These are phyloP conservation scores for Thielaviopsis euricoi DNA, from an alignment of 2,329 filamentous ascomycete genomes.

Conservation along the genomic window DNA sequence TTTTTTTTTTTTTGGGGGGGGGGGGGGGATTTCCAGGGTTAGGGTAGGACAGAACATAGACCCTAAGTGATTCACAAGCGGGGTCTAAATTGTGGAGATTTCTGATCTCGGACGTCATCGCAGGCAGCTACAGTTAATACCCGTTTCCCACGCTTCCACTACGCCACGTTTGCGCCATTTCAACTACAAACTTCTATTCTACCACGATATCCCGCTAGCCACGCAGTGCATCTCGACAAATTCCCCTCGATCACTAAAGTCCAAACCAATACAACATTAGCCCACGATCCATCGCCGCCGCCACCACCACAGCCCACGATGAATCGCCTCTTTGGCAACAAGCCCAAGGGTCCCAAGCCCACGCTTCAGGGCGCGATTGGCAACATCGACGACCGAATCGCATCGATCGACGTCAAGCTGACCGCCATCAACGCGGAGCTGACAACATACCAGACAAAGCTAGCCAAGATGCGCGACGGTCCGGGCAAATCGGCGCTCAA, in stretches of 20 bases:
- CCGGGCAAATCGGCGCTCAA: constrained; percentile 86
- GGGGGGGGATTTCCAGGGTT: too few species aligned
- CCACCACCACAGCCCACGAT: constrained; percentile 33
- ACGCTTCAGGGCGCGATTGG: constrained; percentile 68
- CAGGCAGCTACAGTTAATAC: neutral
- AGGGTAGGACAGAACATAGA: neutral
- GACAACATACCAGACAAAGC: constrained; percentile 68
- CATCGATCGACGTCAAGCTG: constrained; percentile 85
- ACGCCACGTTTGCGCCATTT: neutral
- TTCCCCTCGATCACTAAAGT: neutral
- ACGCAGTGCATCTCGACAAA: neutral
- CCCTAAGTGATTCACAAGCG: neutral
- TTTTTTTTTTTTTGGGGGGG: too few species aligned
- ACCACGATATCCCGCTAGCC: neutral
- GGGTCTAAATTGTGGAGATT: neutral
- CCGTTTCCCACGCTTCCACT: neutral
- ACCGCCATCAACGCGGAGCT: constrained; percentile 85
- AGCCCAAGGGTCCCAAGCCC: constrained; percentile 75
- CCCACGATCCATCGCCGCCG: too few species aligned
- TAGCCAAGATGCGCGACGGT: constrained; percentile 86
- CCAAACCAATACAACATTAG: too few species aligned
- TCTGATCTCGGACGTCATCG: neutral
- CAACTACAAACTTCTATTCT: neutral
- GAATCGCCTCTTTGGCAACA: constrained; percentile 92
- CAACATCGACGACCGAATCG: constrained; percentile 72